Evolutionary conservation across 352 stramenopile species (phyloP).

Genomic region (Pythium brachiatum): DNA sequence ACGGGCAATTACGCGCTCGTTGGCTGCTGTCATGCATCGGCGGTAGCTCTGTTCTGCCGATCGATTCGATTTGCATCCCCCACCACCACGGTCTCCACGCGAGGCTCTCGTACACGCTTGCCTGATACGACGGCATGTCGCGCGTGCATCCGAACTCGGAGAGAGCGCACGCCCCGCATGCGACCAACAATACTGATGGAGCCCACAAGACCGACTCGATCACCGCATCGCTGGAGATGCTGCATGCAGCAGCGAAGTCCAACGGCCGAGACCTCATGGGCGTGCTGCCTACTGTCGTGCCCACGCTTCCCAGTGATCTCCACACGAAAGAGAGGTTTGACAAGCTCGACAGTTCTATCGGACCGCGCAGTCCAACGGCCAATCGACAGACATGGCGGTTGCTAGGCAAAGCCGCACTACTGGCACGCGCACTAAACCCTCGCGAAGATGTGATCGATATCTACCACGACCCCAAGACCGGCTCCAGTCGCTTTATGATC

Average conservation of each 20-base stretch:
- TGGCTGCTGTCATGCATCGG: too few relatives aligned
- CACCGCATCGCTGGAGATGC: conserved; percentile 10
- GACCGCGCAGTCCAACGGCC: conserved; percentile 1
- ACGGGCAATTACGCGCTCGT: too few relatives aligned
- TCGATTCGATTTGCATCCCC: background rate
- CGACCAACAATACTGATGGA: background rate
- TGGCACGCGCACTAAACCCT: conserved; percentile 31
- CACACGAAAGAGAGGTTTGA: conserved; percentile 13
- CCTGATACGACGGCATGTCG: conserved; percentile 6
- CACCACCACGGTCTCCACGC: background rate
- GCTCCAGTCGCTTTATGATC: conserved; percentile 63
- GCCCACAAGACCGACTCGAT: background rate
- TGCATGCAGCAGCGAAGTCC: conserved; percentile 18
- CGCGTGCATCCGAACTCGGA: conserved; percentile 14
- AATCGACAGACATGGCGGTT: conserved; percentile 26
- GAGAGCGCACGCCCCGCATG: background rate
- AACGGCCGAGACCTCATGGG: conserved; percentile 8
- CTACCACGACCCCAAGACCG: conserved; percentile 66
- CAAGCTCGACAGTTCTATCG: conserved; percentile 10
- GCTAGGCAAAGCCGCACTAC: conserved; percentile 26
- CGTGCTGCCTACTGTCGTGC: conserved; percentile 8
- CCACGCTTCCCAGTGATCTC: conserved; percentile 1
- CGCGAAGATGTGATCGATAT: conserved; percentile 65
- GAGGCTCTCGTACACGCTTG: background rate
- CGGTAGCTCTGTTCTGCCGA: background rate